These are phyloP conservation scores for Pseudozyma hubeiensis DNA, from an alignment of 1,284 basidiomycete species.

Conservation along the genomic window DNA sequence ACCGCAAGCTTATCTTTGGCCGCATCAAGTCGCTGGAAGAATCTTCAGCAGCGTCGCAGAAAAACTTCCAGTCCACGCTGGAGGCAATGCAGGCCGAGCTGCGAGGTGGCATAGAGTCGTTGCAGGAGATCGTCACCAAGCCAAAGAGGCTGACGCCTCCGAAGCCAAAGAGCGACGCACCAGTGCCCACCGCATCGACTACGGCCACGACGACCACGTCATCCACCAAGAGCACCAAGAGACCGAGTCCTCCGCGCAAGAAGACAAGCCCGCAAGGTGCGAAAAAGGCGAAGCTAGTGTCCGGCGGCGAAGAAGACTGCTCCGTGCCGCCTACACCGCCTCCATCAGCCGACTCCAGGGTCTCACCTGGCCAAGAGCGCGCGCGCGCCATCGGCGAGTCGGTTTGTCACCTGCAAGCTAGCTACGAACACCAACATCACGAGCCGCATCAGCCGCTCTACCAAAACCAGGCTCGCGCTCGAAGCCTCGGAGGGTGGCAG, in stretches of 20 bases:
- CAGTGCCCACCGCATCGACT: background rate
- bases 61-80: constrained; percentile 16
- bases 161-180: constrained; percentile 3
- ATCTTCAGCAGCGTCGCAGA: constrained; percentile 6
- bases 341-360: too few species aligned
- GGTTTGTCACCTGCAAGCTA: background rate
- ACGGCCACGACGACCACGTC: background rate
- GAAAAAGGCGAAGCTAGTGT: constrained; percentile 19
- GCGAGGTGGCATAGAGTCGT: constrained; percentile 6
- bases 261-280: constrained; percentile 4
- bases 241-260: constrained; percentile 17
- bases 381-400: background rate
- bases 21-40: constrained; percentile 28
- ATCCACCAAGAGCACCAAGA: constrained; percentile 3
- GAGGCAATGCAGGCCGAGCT: constrained; percentile 14
- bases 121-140: constrained; percentile 11
- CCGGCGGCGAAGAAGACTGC: background rate
- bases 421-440: background rate
- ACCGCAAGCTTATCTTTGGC: constrained; percentile 16
- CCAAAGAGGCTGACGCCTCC: background rate
- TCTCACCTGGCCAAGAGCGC: background rate
- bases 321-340: background rate
- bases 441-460: background rate
- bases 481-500: background rate
- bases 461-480: background rate